Evolutionary conservation across 306 rosid species (phyloP).

Genomic region (Cicer chorassanicum): DNA sequence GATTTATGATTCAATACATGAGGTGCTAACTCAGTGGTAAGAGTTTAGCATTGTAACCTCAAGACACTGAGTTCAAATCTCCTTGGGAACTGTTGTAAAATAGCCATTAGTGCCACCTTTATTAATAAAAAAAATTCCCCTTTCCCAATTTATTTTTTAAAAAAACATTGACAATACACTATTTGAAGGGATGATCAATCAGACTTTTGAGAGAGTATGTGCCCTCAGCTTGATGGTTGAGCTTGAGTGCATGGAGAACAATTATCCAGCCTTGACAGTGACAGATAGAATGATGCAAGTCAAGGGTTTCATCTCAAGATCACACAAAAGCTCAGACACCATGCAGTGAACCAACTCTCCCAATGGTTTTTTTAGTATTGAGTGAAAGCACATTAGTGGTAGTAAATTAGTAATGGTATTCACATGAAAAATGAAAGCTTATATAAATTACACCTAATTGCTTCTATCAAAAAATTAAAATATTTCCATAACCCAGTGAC

Average conservation of each 20-base stretch:
- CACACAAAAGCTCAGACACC: no score
- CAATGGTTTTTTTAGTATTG: not conserved
- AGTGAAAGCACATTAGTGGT: not conserved
- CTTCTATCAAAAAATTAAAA: not conserved
- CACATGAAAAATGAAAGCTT: not conserved
- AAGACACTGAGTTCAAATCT: no score
- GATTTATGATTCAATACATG: no score
- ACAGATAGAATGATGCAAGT: not conserved
- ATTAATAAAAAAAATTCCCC: no score
- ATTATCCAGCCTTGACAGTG: conserved; percentile 3
- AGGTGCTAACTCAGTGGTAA: no score
- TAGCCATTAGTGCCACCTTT: no score
- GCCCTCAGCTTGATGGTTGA: not conserved
- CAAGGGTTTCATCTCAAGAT: not conserved
- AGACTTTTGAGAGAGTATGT: not conserved
- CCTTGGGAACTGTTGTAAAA: no score
- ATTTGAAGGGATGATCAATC: not conserved
- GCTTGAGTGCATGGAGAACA: not conserved
- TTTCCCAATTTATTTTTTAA: no score
- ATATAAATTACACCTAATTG: not conserved
- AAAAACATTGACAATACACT: no score
- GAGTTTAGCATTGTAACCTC: no score
- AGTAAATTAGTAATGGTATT: not conserved
- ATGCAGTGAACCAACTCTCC: no score
- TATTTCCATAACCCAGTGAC: not conserved